Evolutionary conservation across 768 basidiomycete species (phyloP), one percentile per base, ranked within the genome.

Genomic region (Dictyophora rubrovolvata): DNA sequence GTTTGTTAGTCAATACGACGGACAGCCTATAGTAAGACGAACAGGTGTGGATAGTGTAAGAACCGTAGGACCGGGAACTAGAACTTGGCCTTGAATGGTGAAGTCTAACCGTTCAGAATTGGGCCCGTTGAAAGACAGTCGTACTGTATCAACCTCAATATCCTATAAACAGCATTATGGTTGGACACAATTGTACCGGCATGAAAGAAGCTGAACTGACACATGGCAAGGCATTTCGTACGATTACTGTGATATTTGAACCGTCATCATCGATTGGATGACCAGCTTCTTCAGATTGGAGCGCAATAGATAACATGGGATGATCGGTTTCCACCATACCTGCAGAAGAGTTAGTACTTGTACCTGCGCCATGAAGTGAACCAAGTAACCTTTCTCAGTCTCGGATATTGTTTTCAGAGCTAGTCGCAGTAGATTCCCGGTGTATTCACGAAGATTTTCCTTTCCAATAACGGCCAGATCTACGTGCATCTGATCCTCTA

Each of bases 1-100:
- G 28, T 28, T 28, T 28, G 28, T 28, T 28, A 28, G 28, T 28
- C 28, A 28, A 28, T 28, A 28, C 28, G 28, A 2, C 7, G 28
- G 28, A 28, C 7, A 28, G 28, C 28, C 2, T 3, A 28, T 28
- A 28, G 28, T 28, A 50, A 56, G 46, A 71, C 87, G 64, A 69
- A 94, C 93, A 8, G 87, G 79, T 66, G 86, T 93, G 64, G 80
- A 85, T 46, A 92, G 68, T 0, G 73, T 79, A 37, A 88, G 64
- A 1, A 66, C 63, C 20, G 82, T 86, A 51, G 73, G 72, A 6
- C 93, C 93, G 0, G 85, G 75, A 1, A 72, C 66, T 22, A 95
- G 71, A 2, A 66, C 68, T 18, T 74, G 65, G 0, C 71, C 64
- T 3, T 73, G 69, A 0, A 74, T 63, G 1, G 74, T 71, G 64